Evolutionary conservation across 768 basidiomycete species (phyloP), one percentile per base, ranked within the genome.

Genomic region (Dentipellis sp.): DNA sequence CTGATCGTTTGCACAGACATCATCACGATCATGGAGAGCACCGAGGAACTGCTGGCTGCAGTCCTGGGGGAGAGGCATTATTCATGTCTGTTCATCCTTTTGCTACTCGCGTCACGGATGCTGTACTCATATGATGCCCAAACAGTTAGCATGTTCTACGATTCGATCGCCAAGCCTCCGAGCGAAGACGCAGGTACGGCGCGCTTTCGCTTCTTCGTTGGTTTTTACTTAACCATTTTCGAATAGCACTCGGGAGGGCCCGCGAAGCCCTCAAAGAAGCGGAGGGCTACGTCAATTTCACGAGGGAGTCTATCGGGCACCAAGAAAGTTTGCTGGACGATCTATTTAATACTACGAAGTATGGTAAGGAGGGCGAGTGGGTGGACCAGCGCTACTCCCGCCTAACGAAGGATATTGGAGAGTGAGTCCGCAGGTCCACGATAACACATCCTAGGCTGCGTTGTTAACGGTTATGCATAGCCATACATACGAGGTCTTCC

Each of bases 401-500:
- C 63, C 67, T 98, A 10, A 80, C 83, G 65, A 87, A 83, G 66
- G 81, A 94, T 54, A 75, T 80, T 4, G 95, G 97, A 76, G 95
- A 97, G 91, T 97, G 64, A 67, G 94, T 85, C 22, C 40, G 10
- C 21, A 29, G 37, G 52, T 19, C 35, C 3, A 36, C 11, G 14
- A 12, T 17, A 10, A 34, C n/a, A 35, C 34, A 40, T 29, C 29
- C 6, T 3, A 14, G 6, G 3, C 29, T 6, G 6, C 19, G 46
- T 5, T 54, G 14, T 39, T 39, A 57, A 57, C 39, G 36, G 50
- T 6, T 14, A 35, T 47, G 50, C 56, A 6, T 50, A 97, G 94
- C 60, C 97, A 97, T 69, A 91, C 84, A 5, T 99, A 99, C 67
- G 89, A 93, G 66, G 76, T 97, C 8, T 98, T 94, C 72, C 77